Conservation (phyloP, 257 asterid genomes). For the Striga asiatica region DNA sequence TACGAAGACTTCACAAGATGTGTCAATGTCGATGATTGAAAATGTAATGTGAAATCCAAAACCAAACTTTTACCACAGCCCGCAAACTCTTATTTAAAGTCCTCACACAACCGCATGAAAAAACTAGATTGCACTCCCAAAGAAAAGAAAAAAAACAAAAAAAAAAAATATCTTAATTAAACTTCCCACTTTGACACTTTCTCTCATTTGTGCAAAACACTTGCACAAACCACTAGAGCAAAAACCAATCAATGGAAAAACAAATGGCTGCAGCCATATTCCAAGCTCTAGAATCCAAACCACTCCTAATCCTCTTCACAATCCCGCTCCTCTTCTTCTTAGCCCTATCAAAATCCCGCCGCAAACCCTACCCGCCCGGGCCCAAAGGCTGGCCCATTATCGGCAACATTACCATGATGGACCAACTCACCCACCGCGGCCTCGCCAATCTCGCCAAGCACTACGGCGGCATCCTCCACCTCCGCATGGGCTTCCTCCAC, state of each 20-base stretch:
- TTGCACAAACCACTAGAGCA: not conserved
- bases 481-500: conserved; percentile 52
- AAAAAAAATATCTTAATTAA: too few species aligned
- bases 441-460: conserved; percentile 49
- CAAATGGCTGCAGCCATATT: conserved; percentile 4
- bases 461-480: conserved; percentile 70
- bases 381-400: conserved; percentile 76
- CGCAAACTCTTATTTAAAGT: conserved; percentile 8
- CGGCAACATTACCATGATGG: conserved; percentile 57
- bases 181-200: too few species aligned
- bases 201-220: not conserved
- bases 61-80: not conserved
- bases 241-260: conserved; percentile 14
- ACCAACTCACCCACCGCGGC: conserved; percentile 75
- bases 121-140: too few species aligned
- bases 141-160: too few species aligned
- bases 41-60: too few species aligned
- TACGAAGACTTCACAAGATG: too few species aligned
- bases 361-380: conserved; percentile 71
- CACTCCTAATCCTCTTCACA: conserved; percentile 16
- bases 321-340: conserved; percentile 22
- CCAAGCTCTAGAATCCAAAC: conserved; percentile 19
- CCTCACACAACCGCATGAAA: too few species aligned
- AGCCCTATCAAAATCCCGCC: conserved; percentile 19
- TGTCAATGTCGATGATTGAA: too few species aligned